Conservation (phyloP, 2,329 filamentous ascomycete genomes). For the Trichoderma endophyticum region DNA sequence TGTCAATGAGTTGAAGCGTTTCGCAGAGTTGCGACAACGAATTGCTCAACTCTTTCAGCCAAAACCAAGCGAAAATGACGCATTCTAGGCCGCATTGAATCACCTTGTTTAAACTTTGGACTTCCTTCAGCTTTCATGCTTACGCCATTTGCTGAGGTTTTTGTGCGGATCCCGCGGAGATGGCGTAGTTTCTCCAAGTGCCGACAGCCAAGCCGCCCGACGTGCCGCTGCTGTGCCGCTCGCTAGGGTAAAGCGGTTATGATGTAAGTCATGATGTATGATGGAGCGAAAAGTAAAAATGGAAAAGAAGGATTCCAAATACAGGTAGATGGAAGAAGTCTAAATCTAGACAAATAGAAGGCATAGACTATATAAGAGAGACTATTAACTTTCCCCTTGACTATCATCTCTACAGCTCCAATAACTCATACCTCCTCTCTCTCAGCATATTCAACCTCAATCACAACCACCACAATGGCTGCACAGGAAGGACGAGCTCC, state of each 20-base stretch:
- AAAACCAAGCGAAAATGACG: background rate
- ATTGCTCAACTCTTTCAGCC: background rate
- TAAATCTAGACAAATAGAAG: background rate
- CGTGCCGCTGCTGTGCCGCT: background rate
- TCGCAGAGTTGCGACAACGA: background rate
- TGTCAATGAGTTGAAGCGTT: background rate
- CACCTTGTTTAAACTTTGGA: background rate
- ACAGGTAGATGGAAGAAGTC: too few species aligned
- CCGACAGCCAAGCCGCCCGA: slow-evolving; percentile 1
- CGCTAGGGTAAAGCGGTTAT: background rate
- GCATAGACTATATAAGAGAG: background rate
- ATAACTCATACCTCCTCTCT: background rate
- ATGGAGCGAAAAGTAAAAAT: background rate
- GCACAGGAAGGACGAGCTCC: slow-evolving; percentile 35
- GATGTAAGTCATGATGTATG: background rate
- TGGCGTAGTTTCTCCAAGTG: background rate
- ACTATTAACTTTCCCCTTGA: background rate
- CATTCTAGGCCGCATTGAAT: background rate
- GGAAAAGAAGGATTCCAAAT: background rate
- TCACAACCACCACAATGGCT: background rate
- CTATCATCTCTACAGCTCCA: background rate
- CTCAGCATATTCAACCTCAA: background rate
- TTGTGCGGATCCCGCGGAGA: slow-evolving; percentile 13
- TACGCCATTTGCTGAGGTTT: background rate
- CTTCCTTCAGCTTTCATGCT: background rate